Percentiles rank a stretch among this genome's conserved stretches.
Conservation (phyloP, 2,329 filamentous ascomycete genomes). For the Colletotrichum tropicale region DNA sequence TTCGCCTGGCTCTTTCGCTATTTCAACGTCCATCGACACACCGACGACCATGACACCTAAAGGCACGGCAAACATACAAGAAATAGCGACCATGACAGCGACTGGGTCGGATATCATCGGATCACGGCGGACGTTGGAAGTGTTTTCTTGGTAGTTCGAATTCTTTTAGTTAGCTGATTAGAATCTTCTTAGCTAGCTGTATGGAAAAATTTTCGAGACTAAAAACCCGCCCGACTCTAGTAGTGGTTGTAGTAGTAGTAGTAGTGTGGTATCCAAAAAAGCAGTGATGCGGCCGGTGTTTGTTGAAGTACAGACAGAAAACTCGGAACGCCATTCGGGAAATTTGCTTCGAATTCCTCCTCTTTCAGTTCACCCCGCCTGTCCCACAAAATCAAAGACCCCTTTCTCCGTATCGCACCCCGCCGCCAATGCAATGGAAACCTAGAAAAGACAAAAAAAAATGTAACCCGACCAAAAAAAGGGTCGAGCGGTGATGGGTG, state of each 20-base stretch:
- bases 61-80: neutral
- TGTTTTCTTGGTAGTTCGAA: neutral
- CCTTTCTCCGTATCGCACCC: neutral
- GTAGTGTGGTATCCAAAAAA: neutral
- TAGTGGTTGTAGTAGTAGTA: neutral
- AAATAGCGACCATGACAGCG: neutral
- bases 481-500: neutral
- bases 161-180: neutral
- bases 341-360: slow-evolving; percentile 2
- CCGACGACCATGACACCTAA: too few species aligned
- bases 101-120: neutral
- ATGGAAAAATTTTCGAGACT: neutral
- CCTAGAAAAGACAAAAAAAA: neutral
- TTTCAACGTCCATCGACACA: neutral
- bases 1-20: neutral
- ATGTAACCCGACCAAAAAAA: neutral
- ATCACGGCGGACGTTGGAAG: neutral
- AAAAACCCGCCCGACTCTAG: neutral
- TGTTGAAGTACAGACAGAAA: neutral
- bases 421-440: neutral
- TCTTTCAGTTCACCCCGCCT: neutral
- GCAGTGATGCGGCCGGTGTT: slow-evolving; percentile 4
- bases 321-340: neutral
- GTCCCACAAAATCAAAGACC: slow-evolving; percentile 1
- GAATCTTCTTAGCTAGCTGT: neutral